phyloP scores from a whole-genome alignment of 148 eudicot genomes.

The Fagopyrum esculentum region DNA sequence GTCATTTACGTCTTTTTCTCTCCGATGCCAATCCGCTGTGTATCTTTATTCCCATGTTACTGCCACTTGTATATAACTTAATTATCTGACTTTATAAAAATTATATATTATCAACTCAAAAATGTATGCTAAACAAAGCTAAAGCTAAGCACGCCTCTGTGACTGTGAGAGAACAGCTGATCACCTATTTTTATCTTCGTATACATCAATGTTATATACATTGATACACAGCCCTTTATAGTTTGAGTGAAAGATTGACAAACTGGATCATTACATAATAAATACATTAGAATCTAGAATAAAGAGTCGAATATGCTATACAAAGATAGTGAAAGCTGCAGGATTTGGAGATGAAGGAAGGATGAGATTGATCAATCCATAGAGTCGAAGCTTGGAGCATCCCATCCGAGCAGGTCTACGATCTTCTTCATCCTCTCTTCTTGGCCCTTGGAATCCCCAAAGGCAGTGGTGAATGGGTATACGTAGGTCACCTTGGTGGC shows the following conservation, averaged over 20 bases:
- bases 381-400: slow-evolving; percentile 70
- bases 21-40: neutral
- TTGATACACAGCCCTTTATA: neutral
- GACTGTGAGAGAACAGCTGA: neutral
- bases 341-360: neutral
- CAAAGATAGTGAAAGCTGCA: neutral
- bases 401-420: slow-evolving; percentile 69
- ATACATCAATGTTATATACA: neutral
- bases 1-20: neutral
- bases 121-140: neutral
- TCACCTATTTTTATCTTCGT: neutral
- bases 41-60: neutral
- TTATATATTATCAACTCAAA: neutral
- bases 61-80: neutral
- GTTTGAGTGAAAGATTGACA: too few relatives aligned
- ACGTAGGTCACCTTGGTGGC: slow-evolving; percentile 81
- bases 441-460: slow-evolving; percentile 95
- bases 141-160: neutral
- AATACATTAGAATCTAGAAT: too few relatives aligned
- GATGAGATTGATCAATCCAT: slow-evolving; percentile 35
- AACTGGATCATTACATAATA: too few relatives aligned
- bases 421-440: slow-evolving; percentile 82
- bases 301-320: too few relatives aligned
- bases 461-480: slow-evolving; percentile 95
- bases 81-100: neutral